Conservation (phyloP, 192 early-diverging fungal species). For the Jimgerdemannia flammicorona region DNA sequence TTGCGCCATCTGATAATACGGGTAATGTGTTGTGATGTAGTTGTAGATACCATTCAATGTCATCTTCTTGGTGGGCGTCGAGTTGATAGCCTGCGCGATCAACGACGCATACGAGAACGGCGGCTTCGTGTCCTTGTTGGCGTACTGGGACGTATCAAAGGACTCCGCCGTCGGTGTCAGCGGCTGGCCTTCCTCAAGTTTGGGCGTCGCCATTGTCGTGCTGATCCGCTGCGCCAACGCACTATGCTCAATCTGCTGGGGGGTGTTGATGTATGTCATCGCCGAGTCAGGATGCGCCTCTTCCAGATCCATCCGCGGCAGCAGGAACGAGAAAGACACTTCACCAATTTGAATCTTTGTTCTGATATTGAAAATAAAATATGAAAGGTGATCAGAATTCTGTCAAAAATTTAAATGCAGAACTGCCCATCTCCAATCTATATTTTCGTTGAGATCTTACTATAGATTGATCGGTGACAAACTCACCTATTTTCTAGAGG, state of each 20-base stretch:
- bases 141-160: slow-evolving; percentile 5
- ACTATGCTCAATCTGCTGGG: slow-evolving; percentile 22
- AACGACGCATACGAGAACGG: slow-evolving; percentile 85
- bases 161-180: slow-evolving; percentile 8
- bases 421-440: no score
- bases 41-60: slow-evolving; percentile 90
- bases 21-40: slow-evolving; percentile 76
- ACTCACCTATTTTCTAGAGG: slow-evolving; percentile 59
- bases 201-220: not conserved
- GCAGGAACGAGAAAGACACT: slow-evolving; percentile 73
- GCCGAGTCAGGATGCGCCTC: slow-evolving; percentile 14
- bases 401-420: not conserved
- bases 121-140: slow-evolving; percentile 60
- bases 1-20: slow-evolving; percentile 81
- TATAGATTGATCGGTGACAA: not conserved
- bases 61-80: slow-evolving; percentile 59
- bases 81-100: slow-evolving; percentile 89
- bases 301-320: slow-evolving; percentile 56
- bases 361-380: slow-evolving; percentile 21
- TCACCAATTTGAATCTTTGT: slow-evolving; percentile 86
- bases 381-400: not conserved
- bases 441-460: not conserved
- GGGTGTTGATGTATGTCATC: slow-evolving; percentile 28
- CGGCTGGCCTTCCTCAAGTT: slow-evolving; percentile 6
- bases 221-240: slow-evolving; percentile 11